A percentile compares a stretch with the other conserved stretches of the same genome.
Conservation (phyloP, 331 rosid genomes). For the Saraca asoca region DNA sequence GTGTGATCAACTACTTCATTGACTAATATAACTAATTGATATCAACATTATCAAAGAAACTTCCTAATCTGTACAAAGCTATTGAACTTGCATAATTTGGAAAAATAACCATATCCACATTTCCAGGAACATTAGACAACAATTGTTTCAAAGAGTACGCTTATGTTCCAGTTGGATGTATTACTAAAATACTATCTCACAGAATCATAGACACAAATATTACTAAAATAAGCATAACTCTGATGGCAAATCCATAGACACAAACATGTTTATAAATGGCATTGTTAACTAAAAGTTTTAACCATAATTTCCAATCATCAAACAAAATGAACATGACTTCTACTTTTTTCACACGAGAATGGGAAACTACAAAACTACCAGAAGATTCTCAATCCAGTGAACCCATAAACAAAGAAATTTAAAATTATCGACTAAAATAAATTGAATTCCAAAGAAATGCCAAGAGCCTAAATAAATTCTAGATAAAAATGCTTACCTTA, state of each 20-base stretch:
- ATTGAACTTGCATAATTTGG: constrained; percentile 83
- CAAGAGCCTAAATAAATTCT: neutral
- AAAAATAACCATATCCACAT: constrained; percentile 89
- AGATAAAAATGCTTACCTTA: constrained; percentile 51
- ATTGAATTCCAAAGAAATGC: neutral
- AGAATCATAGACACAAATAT: neutral
- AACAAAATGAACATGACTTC: neutral
- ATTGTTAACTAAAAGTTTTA: neutral
- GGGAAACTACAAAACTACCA: neutral
- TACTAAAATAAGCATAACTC: constrained; percentile 11
- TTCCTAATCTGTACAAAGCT: constrained; percentile 20
- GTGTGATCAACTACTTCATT: constrained; percentile 22
- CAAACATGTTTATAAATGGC: constrained; percentile 12
- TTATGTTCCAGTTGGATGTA: constrained; percentile 74
- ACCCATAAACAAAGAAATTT: no score
- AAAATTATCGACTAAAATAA: no score
- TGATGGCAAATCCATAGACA: constrained; percentile 28
- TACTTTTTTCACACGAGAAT: neutral
- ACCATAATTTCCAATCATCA: constrained; percentile 14
- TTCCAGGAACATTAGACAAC: constrained; percentile 78
- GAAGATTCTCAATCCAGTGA: neutral
- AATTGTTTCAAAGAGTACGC: constrained; percentile 89
- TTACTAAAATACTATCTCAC: no score
- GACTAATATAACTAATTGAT: neutral
- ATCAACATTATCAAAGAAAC: neutral